Conservation (phyloP, 805 yeast species). For the Barnettozyma pratensis region DNA sequence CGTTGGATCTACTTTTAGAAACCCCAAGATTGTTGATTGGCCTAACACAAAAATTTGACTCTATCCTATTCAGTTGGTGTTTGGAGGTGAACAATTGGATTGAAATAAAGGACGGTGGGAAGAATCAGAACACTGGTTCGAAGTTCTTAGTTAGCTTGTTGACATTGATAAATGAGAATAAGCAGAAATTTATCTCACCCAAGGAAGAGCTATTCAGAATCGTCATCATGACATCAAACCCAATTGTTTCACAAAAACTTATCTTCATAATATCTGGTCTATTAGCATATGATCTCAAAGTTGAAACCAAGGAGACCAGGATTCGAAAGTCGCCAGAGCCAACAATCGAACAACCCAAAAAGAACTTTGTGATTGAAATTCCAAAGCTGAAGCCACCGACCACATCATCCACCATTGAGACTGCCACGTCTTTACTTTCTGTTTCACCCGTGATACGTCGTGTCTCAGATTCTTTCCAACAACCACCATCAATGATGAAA, state of each 20-base stretch:
- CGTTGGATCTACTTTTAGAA: conserved; percentile 26
- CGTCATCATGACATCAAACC: conserved; percentile 54
- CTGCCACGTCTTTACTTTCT: not conserved
- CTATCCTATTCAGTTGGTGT: conserved; percentile 33
- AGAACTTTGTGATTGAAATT: not conserved
- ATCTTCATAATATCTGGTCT: conserved; percentile 49
- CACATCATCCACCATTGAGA: conserved; percentile 1
- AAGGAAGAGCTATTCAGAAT: conserved; percentile 37
- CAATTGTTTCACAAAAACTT: conserved; percentile 54
- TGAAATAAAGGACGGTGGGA: conserved; percentile 38
- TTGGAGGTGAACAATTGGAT: conserved; percentile 36
- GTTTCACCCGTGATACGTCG: not conserved
- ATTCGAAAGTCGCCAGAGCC: not conserved
- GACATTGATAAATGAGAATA: conserved; percentile 14
- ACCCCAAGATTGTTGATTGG: conserved; percentile 34
- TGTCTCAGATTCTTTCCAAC: conserved; percentile 8
- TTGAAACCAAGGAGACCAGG: not conserved
- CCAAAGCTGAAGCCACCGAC: conserved; percentile 1
- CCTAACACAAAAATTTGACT: conserved; percentile 21
- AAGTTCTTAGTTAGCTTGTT: conserved; percentile 20
- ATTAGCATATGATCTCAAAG: conserved; percentile 32
- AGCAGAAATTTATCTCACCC: conserved; percentile 10
- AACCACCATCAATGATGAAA: conserved; percentile 21
- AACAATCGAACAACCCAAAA: not conserved
- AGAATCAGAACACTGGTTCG: conserved; percentile 13